These are phyloP conservation scores for Umbelopsis vinacea DNA, from an alignment of 192 early-diverging fungal genomes.

Conservation along the genomic window DNA sequence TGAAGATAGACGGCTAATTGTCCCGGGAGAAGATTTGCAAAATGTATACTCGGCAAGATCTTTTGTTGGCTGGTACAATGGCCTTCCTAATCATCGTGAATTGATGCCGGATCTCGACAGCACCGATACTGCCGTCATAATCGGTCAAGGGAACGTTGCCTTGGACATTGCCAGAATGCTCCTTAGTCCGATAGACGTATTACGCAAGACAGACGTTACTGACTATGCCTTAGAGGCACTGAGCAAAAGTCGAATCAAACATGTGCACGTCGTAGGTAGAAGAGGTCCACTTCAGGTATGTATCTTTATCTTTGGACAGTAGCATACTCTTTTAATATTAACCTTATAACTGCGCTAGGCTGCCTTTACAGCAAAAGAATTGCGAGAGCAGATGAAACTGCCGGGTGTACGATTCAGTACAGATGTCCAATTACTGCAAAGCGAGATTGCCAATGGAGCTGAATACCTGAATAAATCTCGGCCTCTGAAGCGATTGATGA, in stretches of 20 bases:
- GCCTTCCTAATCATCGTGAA: slow-evolving; percentile 69
- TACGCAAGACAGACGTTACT: slow-evolving; percentile 88
- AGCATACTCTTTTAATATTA: neutral
- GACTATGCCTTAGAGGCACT: slow-evolving; percentile 70
- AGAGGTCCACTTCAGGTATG: slow-evolving; percentile 92
- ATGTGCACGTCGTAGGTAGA: slow-evolving; percentile 87
- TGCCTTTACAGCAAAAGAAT: slow-evolving; percentile 93
- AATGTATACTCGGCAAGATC: slow-evolving; percentile 78
- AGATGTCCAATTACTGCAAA: slow-evolving; percentile 61
- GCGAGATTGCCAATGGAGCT: slow-evolving; percentile 52
- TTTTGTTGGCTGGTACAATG: slow-evolving; percentile 98
- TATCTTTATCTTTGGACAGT: neutral
- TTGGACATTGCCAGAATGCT: slow-evolving; percentile 90
- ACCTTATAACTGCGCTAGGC: slow-evolving; percentile 40
- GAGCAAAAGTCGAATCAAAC: slow-evolving; percentile 68
- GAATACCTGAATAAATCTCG: slow-evolving; percentile 52
- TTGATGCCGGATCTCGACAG: slow-evolving; percentile 63
- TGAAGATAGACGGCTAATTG: slow-evolving; percentile 68
- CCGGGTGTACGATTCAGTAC: slow-evolving; percentile 64
- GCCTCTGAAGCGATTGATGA: slow-evolving; percentile 84
- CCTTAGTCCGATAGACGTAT: slow-evolving; percentile 67
- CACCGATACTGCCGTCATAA: slow-evolving; percentile 77
- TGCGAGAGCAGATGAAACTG: slow-evolving; percentile 89
- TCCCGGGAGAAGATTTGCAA: slow-evolving; percentile 66
- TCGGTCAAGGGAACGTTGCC: slow-evolving; percentile 96